Evolutionary conservation across 192 early-diverging fungal genomes (phyloP).

Genomic region (Gigaspora rosea): DNA sequence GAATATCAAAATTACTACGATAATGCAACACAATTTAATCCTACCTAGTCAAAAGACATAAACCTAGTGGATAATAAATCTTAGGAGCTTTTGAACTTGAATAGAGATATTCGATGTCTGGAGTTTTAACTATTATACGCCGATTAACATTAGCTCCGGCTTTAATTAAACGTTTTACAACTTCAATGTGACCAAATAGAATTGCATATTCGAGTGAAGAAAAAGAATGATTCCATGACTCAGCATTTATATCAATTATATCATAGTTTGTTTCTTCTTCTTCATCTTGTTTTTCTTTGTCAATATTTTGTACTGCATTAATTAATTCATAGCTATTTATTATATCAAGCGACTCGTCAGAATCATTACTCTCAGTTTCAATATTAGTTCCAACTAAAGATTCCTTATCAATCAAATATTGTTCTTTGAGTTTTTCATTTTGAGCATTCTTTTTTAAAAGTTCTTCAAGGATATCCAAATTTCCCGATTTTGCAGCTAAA

Average conservation of each 20-base stretch:
- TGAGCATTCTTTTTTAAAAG: background rate
- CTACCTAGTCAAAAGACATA: background rate
- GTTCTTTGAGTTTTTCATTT: background rate
- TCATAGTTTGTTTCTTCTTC: background rate
- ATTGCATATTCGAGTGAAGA: slow-evolving; percentile 18
- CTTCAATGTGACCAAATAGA: slow-evolving; percentile 13
- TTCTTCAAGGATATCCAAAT: slow-evolving; percentile 12
- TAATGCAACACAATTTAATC: too few species aligned
- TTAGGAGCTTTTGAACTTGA: too few species aligned
- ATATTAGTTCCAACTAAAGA: background rate
- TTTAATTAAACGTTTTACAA: background rate
- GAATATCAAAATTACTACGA: too few species aligned
- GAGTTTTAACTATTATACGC: background rate
- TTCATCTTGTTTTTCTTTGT: background rate
- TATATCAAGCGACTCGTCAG: background rate
- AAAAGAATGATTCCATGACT: slow-evolving; percentile 11
- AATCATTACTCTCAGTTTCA: background rate
- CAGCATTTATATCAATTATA: slow-evolving; percentile 13
- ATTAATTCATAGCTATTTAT: background rate
- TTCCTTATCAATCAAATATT: background rate
- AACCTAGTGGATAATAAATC: slow-evolving; percentile 12
- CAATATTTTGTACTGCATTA: background rate
- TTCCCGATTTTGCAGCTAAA: background rate
- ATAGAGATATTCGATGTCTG: background rate
- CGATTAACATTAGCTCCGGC: slow-evolving; percentile 5